Evolutionary conservation across 129 eudicot genomes (phyloP).

Genomic region (Helianthus annuus): HanXRQr2.0-SUNRISE NC_035442.2:57157253-57157752

Average conservation of each 20-base stretch:
- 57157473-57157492: constrained; percentile 65
- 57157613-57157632: constrained; percentile 2
- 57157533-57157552: constrained; percentile 14
- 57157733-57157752: not conserved
- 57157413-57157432: constrained; percentile 70
- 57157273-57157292: not conserved
- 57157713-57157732: not conserved
- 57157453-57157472: constrained; percentile 61
- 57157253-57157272: not conserved
- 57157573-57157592: constrained; percentile 60
- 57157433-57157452: constrained; percentile 69
- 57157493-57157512: constrained; percentile 5
- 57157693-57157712: not conserved
- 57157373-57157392: constrained; percentile 54
- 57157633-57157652: not conserved
- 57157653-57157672: not conserved
- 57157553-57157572: constrained; percentile 61
- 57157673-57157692: not conserved
- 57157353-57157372: constrained; percentile 58
- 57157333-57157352: constrained; percentile 53
- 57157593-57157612: constrained; percentile 57
- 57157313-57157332: constrained; percentile 39
- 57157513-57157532: not conserved
- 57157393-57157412: constrained; percentile 73
- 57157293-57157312: not conserved